These are phyloP conservation scores for Sphagnum tenellum DNA, from an alignment of 225 moss, liverwort and hornwort genomes.

Conservation along the genomic window DNA sequence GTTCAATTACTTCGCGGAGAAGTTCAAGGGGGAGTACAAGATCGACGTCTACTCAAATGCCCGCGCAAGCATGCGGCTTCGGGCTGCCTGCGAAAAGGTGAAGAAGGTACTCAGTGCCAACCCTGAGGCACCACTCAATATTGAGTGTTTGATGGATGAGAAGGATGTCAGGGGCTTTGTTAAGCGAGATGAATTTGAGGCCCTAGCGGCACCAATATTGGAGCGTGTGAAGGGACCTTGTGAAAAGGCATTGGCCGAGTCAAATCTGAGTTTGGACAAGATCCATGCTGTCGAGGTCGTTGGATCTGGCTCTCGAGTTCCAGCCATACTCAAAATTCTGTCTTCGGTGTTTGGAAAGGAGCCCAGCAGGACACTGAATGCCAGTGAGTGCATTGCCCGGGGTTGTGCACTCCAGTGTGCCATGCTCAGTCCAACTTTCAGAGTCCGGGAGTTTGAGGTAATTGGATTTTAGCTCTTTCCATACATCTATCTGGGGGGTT, in stretches of 20 bases:
- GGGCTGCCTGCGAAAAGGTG: slow-evolving; percentile 71
- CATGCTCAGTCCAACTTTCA: slow-evolving; percentile 81
- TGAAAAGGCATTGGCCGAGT: slow-evolving; percentile 73
- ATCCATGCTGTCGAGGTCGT: slow-evolving; percentile 89
- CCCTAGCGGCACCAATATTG: slow-evolving; percentile 55
- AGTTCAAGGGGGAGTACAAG: slow-evolving; percentile 83
- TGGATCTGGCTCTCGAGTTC: slow-evolving; percentile 95
- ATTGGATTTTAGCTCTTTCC: neutral
- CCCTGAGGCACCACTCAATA: slow-evolving; percentile 73
- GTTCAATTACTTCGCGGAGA: slow-evolving; percentile 70
- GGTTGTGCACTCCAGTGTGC: slow-evolving; percentile 89
- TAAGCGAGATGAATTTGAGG: slow-evolving; percentile 91
- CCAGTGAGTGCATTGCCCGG: slow-evolving; percentile 86
- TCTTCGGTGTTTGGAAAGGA: slow-evolving; percentile 83
- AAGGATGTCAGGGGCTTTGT: slow-evolving; percentile 76
- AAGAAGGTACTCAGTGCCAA: slow-evolving; percentile 97
- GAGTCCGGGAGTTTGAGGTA: slow-evolving; percentile 78
- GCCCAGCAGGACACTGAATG: slow-evolving; percentile 86
- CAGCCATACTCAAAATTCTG: slow-evolving; percentile 78
- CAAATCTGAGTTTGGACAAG: slow-evolving; percentile 52
- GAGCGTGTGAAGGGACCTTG: slow-evolving; percentile 91
- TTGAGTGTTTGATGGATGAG: slow-evolving; percentile 99
- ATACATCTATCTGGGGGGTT: too few relatives aligned
- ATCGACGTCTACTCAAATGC: slow-evolving; percentile 64
- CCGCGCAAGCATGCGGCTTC: slow-evolving; percentile 68